A percentile compares a stretch with the other conserved stretches of the same genome.
Evolutionary conservation across 139 green algal species (phyloP).

Genomic region (Asterochloris erici): DNA sequence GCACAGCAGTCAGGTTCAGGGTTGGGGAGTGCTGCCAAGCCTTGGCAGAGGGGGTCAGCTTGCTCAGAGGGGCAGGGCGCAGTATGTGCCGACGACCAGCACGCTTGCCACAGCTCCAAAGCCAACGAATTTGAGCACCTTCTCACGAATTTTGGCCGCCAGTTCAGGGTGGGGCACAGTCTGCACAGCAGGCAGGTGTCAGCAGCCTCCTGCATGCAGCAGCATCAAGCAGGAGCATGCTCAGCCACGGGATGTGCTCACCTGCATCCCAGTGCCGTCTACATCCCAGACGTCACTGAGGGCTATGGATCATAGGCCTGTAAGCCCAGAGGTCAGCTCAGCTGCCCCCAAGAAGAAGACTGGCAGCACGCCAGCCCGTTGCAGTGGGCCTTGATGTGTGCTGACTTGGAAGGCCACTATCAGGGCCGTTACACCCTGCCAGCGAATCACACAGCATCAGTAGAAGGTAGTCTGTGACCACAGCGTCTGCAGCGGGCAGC

Average conservation of each 20-base stretch:
- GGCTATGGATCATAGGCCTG: slow-evolving; percentile 44
- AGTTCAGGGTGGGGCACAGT: slow-evolving; percentile 13
- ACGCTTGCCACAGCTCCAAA: slow-evolving; percentile 6
- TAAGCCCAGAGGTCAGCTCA: slow-evolving; percentile 28
- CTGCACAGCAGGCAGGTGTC: not conserved
- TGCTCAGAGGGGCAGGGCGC: not conserved
- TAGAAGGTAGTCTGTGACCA: not conserved
- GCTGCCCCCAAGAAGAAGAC: slow-evolving; percentile 27
- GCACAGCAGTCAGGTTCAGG: too few relatives aligned
- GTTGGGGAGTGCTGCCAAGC: not conserved
- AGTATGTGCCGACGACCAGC: not conserved
- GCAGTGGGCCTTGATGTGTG: slow-evolving; percentile 1
- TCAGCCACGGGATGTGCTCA: too few relatives aligned
- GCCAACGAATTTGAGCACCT: not conserved
- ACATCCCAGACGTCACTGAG: slow-evolving; percentile 34
- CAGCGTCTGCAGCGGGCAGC: not conserved
- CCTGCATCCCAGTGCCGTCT: slow-evolving; percentile 31
- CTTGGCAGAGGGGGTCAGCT: not conserved
- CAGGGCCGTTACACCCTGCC: not conserved
- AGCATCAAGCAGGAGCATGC: too few relatives aligned
- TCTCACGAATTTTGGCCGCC: slow-evolving; percentile 12
- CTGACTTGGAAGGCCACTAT: slow-evolving; percentile 3
- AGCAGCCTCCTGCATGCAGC: too few relatives aligned
- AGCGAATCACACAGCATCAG: not conserved
- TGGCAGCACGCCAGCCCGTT: slow-evolving; percentile 21